phyloP scores from a whole-genome alignment of 352 stramenopile species.

The Thalassiosira hispida region DNA sequence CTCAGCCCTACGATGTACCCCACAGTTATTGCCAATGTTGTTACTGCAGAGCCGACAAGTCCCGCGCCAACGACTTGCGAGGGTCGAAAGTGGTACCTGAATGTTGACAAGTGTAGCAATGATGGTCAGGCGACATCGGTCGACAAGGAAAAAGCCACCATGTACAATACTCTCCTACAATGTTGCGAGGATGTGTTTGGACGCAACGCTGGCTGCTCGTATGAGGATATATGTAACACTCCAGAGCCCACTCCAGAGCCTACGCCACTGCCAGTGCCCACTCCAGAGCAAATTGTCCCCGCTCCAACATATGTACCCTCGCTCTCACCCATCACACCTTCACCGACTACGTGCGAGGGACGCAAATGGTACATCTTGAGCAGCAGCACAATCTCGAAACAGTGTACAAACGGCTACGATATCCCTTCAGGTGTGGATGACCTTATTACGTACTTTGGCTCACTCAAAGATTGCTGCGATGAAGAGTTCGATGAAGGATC shows the following conservation, averaged over 20 bases:
- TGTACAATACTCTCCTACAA: not conserved
- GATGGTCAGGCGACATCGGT: not conserved
- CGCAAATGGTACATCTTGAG: slow-evolving; percentile 30
- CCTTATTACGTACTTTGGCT: slow-evolving; percentile 6
- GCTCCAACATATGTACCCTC: not conserved
- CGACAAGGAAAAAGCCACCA: no score
- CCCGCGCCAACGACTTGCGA: slow-evolving; percentile 12
- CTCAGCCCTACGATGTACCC: no score
- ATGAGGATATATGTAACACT: not conserved
- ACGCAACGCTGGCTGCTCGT: not conserved
- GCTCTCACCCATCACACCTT: not conserved
- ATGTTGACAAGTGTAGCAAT: not conserved
- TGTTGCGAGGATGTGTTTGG: not conserved
- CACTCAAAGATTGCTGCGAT: slow-evolving; percentile 15
- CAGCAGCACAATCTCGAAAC: not conserved
- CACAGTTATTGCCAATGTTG: not conserved
- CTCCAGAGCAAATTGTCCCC: not conserved
- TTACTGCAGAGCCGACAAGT: not conserved
- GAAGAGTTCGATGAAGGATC: not conserved
- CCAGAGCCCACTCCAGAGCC: slow-evolving; percentile 1
- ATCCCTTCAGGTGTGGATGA: not conserved
- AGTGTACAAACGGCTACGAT: slow-evolving; percentile 30
- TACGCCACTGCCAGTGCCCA: not conserved
- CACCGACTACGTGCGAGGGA: slow-evolving; percentile 20
- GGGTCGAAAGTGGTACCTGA: slow-evolving; percentile 32